These are phyloP conservation scores for Shiraia bambusicola DNA, from an alignment of 2,329 filamentous ascomycete genomes.

Conservation along the genomic window DNA sequence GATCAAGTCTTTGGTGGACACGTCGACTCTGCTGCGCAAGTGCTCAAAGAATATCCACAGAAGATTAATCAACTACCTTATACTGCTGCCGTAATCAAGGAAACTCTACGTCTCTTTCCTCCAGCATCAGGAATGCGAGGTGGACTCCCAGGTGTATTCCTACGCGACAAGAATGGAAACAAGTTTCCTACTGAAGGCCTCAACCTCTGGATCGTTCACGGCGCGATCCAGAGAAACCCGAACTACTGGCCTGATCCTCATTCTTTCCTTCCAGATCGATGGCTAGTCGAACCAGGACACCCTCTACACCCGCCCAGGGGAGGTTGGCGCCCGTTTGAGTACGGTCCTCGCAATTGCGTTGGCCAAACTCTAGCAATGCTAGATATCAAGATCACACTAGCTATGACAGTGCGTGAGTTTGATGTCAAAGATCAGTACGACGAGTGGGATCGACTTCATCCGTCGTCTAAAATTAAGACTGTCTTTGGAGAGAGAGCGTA, in stretches of 20 bases:
- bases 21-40: no score
- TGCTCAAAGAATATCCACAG: no score
- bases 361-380: slow-evolving; percentile 43
- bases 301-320: slow-evolving; percentile 9
- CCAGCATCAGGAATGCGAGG: slow-evolving; percentile 30
- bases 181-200: slow-evolving; percentile 13
- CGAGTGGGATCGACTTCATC: slow-evolving; percentile 15
- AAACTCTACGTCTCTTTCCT: slow-evolving; percentile 36
- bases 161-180: slow-evolving; percentile 4
- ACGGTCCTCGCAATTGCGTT: slow-evolving; percentile 42
- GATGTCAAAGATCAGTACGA: slow-evolving; percentile 12
- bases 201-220: slow-evolving; percentile 9
- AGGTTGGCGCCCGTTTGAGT: slow-evolving; percentile 41
- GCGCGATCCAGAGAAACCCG: slow-evolving; percentile 18
- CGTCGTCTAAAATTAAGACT: slow-evolving; percentile 10
- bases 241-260: slow-evolving; percentile 12
- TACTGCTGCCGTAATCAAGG: slow-evolving; percentile 39
- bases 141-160: slow-evolving; percentile 5
- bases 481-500: slow-evolving; percentile 13
- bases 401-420: slow-evolving; percentile 9
- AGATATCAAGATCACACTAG: slow-evolving; percentile 19
- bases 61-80: slow-evolving; percentile 31
- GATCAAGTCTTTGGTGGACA: slow-evolving; percentile 32
- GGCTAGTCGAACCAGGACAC: slow-evolving; percentile 8
- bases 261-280: slow-evolving; percentile 30